Evolutionary conservation across 2,329 filamentous ascomycete genomes (phyloP).

Genomic region (Allantophomopsis cytisporea): DNA sequence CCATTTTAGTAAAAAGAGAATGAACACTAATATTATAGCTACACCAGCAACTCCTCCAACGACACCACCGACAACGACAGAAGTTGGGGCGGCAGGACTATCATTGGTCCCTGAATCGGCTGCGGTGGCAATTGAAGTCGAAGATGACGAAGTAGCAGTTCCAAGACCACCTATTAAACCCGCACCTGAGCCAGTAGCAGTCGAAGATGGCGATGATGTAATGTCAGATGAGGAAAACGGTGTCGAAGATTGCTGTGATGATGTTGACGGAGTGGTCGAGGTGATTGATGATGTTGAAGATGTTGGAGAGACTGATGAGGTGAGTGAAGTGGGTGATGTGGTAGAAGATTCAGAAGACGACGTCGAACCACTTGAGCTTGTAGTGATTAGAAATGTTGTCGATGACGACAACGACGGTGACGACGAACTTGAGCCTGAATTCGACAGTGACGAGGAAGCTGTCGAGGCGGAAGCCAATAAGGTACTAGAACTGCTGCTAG

Average conservation of each 20-base stretch:
- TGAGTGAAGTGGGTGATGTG: neutral
- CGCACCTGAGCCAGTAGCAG: too few relatives aligned
- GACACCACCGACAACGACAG: conserved; percentile 15
- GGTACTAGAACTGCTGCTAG: neutral
- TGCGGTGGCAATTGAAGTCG: conserved; percentile 7
- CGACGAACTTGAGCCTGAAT: neutral
- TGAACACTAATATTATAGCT: conserved; percentile 38
- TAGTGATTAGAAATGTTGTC: neutral
- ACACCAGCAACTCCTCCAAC: conserved; percentile 34
- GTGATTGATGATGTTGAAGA: conserved; percentile 1
- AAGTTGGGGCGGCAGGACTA: conserved; percentile 9
- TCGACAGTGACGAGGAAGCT: neutral
- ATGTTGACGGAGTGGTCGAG: neutral
- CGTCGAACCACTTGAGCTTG: neutral
- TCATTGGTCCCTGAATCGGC: conserved; percentile 4
- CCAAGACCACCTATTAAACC: too few relatives aligned
- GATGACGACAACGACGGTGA: neutral
- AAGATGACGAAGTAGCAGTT: too few relatives aligned
- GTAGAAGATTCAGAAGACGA: neutral
- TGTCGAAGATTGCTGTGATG: too few relatives aligned
- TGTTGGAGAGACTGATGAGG: conserved; percentile 1
- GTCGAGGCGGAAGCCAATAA: neutral
- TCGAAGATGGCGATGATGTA: too few relatives aligned
- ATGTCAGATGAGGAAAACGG: too few relatives aligned
- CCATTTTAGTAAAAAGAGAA: conserved; percentile 39